These are phyloP conservation scores for Dissophora globulifera DNA, from an alignment of 192 early-diverging fungal species.

Conservation along the genomic window DNA sequence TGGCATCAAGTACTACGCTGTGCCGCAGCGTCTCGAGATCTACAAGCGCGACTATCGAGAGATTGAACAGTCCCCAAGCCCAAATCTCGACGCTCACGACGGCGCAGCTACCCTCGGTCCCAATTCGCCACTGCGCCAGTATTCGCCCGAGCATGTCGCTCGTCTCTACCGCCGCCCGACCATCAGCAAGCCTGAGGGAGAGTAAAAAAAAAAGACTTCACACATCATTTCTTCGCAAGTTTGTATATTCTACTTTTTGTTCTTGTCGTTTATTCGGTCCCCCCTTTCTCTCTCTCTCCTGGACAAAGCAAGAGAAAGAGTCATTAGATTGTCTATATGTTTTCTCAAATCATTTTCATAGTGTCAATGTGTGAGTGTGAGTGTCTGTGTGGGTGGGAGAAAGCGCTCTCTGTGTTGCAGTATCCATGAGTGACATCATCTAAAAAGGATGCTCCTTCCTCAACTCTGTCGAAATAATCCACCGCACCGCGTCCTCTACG, in stretches of 20 bases:
- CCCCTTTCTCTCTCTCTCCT: no score
- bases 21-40: conserved; percentile 42
- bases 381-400: no score
- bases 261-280: no score
- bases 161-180: conserved; percentile 32
- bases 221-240: no score
- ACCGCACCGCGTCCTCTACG: conserved; percentile 75
- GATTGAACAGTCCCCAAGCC: background rate
- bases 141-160: conserved; percentile 37
- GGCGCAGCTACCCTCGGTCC: background rate
- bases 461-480: conserved; percentile 49
- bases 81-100: background rate
- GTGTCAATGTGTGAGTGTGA: no score
- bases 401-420: no score
- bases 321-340: no score
- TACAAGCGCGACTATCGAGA: conserved; percentile 18
- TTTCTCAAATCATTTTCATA: no score
- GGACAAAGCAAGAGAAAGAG: no score
- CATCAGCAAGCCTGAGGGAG: conserved; percentile 28
- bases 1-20: conserved; percentile 43
- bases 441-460: conserved; percentile 25
- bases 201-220: no score
- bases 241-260: no score
- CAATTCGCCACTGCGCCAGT: conserved; percentile 37
- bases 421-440: no score